Conservation (phyloP, 768 basidiomycete genomes). For the Crepidotus variabilis region DNA sequence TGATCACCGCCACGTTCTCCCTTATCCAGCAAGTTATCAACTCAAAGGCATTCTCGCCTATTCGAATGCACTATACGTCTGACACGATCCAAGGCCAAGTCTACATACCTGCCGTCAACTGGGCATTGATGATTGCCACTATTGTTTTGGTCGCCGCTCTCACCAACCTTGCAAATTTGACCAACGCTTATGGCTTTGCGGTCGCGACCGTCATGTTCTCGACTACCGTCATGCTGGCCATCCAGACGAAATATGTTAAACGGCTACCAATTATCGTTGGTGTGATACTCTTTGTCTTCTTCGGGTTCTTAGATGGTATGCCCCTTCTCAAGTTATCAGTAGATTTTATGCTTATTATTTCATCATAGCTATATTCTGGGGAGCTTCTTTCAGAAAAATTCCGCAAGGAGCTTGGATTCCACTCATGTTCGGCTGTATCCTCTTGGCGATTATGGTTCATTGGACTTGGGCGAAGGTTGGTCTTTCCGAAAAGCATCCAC, state of each 20-base stretch:
- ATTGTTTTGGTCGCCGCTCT: constrained; percentile 57
- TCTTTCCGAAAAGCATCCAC: too few species aligned
- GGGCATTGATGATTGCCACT: constrained; percentile 49
- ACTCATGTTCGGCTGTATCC: constrained; percentile 47
- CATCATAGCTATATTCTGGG: constrained; percentile 52
- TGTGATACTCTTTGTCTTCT: constrained; percentile 44
- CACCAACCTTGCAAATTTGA: constrained; percentile 46
- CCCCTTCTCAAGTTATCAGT: not conserved
- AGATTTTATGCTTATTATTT: not conserved
- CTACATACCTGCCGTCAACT: constrained; percentile 64
- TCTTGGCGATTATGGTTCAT: constrained; percentile 51
- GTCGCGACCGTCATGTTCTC: constrained; percentile 66
- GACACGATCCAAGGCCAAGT: constrained; percentile 60
- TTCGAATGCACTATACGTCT: constrained; percentile 59
- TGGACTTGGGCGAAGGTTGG: constrained; percentile 64
- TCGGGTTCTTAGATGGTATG: constrained; percentile 64
- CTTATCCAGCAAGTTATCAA: constrained; percentile 64
- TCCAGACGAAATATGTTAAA: constrained; percentile 60
- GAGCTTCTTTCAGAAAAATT: constrained; percentile 56
- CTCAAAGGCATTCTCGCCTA: constrained; percentile 52
- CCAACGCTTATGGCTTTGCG: constrained; percentile 62
- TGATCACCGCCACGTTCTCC: constrained; percentile 67
- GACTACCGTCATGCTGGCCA: constrained; percentile 50
- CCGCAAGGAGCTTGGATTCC: constrained; percentile 69
- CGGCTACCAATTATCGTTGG: constrained; percentile 38